Evolutionary conservation across 768 basidiomycete genomes (phyloP), one percentile per base, ranked within the genome.

Genomic region (Lactarius hengduanensis): DNA sequence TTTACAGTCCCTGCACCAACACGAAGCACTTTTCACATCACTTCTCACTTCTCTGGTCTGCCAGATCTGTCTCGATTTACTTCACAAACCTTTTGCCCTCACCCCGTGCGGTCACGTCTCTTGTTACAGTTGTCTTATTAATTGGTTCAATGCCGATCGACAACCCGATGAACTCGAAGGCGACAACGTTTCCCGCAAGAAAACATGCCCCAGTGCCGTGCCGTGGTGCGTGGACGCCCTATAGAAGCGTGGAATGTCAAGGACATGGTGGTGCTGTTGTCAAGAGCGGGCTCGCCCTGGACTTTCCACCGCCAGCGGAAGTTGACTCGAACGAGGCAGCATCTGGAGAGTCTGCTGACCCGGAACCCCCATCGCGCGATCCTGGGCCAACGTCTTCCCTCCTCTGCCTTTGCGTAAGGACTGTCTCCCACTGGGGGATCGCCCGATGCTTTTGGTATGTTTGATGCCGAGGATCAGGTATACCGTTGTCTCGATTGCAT

Each of bases 381-480:
- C 86, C 3, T 92, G 91, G 90, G 78, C 78, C 38, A 82, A 83
- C 59, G 83, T 92, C 18, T 91, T 91, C 50, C 65, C 61, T 63
- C 59, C 74, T 59, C 74, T 74, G 13, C 67, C 72, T 55, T 73
- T 69, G 53, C 75, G 59, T 34, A 66, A n/a, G 68, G 61, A n/a
- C 36, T 63, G 8, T 71, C 72, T 45, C 73, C 67, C 9, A 66
- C 71, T 11, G 71, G 67, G 41, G 71, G 69, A 57, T 73, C 65
- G 61, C 68, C 64, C 50, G 72, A 59, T 70, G 77, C 81, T 32
- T 76, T 86, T 70, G 90, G 90, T 0, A 84, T 89, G 79, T 82
- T 83, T 40, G 91, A 93, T 72, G 79, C 78, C 10, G 90, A 91
- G 69, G 91, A 92, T 65, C 89, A 87, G 13, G 88, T 93, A n/a